Conservation (phyloP, 2,329 filamentous ascomycete species). For the Venturia effusa region DNA sequence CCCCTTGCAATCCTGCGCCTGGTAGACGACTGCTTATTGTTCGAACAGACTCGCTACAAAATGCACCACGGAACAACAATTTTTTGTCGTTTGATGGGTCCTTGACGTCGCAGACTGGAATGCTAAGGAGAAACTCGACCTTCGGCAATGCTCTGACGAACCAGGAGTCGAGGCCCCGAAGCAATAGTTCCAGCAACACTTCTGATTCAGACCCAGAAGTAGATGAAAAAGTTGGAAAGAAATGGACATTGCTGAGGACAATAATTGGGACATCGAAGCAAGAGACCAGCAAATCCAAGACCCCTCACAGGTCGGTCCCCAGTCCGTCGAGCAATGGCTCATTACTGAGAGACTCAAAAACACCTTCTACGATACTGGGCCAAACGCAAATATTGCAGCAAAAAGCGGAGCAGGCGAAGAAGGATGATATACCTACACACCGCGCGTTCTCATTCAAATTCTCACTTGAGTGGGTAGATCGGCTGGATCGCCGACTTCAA, state of each 20-base stretch:
- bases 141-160: not conserved
- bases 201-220: slow-evolving; percentile 6
- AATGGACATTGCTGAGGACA: slow-evolving; percentile 53
- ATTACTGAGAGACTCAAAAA: not conserved
- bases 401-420: not conserved
- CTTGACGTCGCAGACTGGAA: slow-evolving; percentile 25
- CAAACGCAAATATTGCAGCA: slow-evolving; percentile 4
- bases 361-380: not conserved
- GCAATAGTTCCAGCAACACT: slow-evolving; percentile 1
- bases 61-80: slow-evolving; percentile 31
- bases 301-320: slow-evolving; percentile 10
- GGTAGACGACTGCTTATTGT: slow-evolving; percentile 82
- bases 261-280: slow-evolving; percentile 42
- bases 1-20: slow-evolving; percentile 74
- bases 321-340: not conserved
- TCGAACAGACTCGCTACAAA: slow-evolving; percentile 58
- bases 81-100: slow-evolving; percentile 57
- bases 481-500: slow-evolving; percentile 32
- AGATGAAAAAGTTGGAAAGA: slow-evolving; percentile 33
- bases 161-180: slow-evolving; percentile 7
- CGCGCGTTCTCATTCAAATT: slow-evolving; percentile 63
- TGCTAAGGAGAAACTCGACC: not conserved
- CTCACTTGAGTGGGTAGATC: slow-evolving; percentile 54
- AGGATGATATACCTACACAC: slow-evolving; percentile 30
- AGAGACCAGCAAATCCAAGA: slow-evolving; percentile 30